Conservation (phyloP, 176 grass and related monocot species). For the Typha latifolia region DNA sequence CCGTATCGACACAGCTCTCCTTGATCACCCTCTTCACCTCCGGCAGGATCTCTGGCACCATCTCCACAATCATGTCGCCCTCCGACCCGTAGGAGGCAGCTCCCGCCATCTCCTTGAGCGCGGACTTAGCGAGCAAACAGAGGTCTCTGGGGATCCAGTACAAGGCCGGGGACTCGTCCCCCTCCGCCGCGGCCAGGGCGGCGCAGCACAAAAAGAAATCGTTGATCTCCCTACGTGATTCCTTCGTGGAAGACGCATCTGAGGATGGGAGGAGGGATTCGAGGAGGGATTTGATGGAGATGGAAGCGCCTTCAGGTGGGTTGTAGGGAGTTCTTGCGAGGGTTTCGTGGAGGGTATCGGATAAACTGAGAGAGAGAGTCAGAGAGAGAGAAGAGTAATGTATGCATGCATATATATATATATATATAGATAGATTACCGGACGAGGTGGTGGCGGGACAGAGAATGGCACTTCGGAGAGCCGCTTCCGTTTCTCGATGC, state of each 20-base stretch:
- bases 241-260: not conserved
- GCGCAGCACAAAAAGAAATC: slow-evolving; percentile 64
- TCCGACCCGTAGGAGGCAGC: slow-evolving; percentile 27
- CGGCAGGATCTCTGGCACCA: slow-evolving; percentile 43
- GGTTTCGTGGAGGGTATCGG: slow-evolving; percentile 26
- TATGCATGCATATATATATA: no score
- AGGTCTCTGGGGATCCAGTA: slow-evolving; percentile 56
- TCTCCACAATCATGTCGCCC: slow-evolving; percentile 34
- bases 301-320: slow-evolving; percentile 36
- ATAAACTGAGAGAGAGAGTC: slow-evolving; percentile 4
- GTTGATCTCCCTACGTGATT: slow-evolving; percentile 16
- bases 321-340: slow-evolving; percentile 40
- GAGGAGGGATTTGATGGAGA: slow-evolving; percentile 50
- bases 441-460: slow-evolving; percentile 8
- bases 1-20: slow-evolving; percentile 43
- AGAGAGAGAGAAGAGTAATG: not conserved
- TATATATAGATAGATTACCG: slow-evolving; percentile 2
- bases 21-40: slow-evolving; percentile 48
- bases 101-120: slow-evolving; percentile 24
- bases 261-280: slow-evolving; percentile 42
- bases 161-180: slow-evolving; percentile 38
- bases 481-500: not conserved
- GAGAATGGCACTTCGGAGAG: not conserved
- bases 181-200: slow-evolving; percentile 23
- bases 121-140: slow-evolving; percentile 10